Base-by-base conservation (phyloP, 1,284 basidiomycete species). In the Tausonia pullulans region DNA sequence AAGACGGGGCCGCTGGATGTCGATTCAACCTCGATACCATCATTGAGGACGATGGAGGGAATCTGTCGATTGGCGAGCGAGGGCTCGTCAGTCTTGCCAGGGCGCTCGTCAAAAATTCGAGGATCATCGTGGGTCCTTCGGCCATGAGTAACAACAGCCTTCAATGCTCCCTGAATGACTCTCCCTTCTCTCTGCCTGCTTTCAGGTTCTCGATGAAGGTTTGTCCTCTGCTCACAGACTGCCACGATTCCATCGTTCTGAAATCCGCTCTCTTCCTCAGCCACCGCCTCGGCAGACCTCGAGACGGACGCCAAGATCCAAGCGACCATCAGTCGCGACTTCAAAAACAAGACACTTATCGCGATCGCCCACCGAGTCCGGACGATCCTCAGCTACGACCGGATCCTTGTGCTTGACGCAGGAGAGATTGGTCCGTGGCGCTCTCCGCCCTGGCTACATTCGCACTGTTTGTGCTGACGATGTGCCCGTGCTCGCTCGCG, bases 341-440 rank as follows among this genome's bases (percentile, higher is more conserved):
- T 88, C 73, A 76, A 75, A 52, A 80, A 83, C 70, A 81, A 81
- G 69, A 87, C 85, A 0, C 72, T 86, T 54, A 73, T 85, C 7
- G 84, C 82, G 71, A 87, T 88, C 68, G 86, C 86, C 5, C 81
- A 78, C 70, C 68, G 77, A 16, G 59, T 67, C 77, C 43, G 86
- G 61, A 92, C 90, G 0, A 90, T 93, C 70, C 79, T 92, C 62
- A 81, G 81, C 0, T 91, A 90, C 72, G 88, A 92, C 75, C 78
- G 84, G 11, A 87, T 91, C 64, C 80, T 81, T 11, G 81, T 82
- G 56, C 79, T 94, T 70, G 84, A 88, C 68, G 27, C 27, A 27
- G 27, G 27, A 27, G 27, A 27, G 27, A 27, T 27, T 27, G 27
- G 27, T 27, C 2, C 27, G 27, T 27, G 27, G 27, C 27, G 27